phyloP scores from a whole-genome alignment of 768 basidiomycete genomes.

The Boletus reticulatus region DNA sequence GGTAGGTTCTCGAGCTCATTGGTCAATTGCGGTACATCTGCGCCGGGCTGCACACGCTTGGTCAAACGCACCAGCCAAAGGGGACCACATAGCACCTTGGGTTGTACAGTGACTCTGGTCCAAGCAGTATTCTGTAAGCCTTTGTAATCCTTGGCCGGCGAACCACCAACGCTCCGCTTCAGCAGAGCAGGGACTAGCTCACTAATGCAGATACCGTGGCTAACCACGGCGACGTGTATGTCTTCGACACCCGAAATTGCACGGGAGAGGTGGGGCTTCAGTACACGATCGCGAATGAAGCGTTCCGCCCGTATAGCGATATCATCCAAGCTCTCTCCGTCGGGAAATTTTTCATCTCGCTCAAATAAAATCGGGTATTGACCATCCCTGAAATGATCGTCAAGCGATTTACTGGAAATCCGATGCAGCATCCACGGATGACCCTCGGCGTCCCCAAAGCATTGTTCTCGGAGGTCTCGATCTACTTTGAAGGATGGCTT shows the following conservation, averaged over 20 bases:
- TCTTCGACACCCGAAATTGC: slow-evolving; percentile 38
- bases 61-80: not conserved
- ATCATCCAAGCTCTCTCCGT: slow-evolving; percentile 71
- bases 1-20: slow-evolving; percentile 21
- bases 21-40: slow-evolving; percentile 18
- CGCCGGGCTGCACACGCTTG: slow-evolving; percentile 27
- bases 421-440: slow-evolving; percentile 38
- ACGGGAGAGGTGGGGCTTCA: slow-evolving; percentile 50
- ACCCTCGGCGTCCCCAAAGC: slow-evolving; percentile 72
- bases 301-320: slow-evolving; percentile 52
- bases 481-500: slow-evolving; percentile 48
- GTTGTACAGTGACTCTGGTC: slow-evolving; percentile 52
- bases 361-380: slow-evolving; percentile 49
- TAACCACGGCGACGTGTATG: slow-evolving; percentile 63
- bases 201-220: slow-evolving; percentile 71
- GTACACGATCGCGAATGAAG: slow-evolving; percentile 49
- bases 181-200: slow-evolving; percentile 56
- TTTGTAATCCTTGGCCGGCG: slow-evolving; percentile 33
- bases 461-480: slow-evolving; percentile 60
- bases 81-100: slow-evolving; percentile 37
- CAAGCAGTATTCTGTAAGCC: slow-evolving; percentile 71
- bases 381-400: slow-evolving; percentile 50
- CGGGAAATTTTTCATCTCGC: slow-evolving; percentile 56
- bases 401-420: slow-evolving; percentile 30
- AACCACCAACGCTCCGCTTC: slow-evolving; percentile 37